Evolutionary conservation across 306 rosid genomes (phyloP), one percentile per base, ranked within the genome.

Genomic region (Sicyos edulis): DNA sequence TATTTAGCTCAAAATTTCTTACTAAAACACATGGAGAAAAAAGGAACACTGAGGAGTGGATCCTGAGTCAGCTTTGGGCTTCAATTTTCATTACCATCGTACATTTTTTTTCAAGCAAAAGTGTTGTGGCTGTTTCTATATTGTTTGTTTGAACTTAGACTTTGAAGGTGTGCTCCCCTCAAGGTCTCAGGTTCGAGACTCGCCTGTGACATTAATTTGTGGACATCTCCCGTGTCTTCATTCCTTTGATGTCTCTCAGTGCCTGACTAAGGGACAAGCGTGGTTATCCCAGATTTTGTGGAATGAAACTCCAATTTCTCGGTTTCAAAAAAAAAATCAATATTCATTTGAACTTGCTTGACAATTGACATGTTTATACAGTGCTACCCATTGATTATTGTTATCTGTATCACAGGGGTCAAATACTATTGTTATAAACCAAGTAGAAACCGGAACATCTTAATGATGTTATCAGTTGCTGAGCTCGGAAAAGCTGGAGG

Each of bases 401-500:
- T 65, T 37, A 40, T 59, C 72, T 65, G 45, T 76, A 79, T 63
- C 17, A 66, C 86, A 85, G 96, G 91, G 24, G 88, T 84, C 51
- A 85, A 76, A 79, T 61, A 26, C 45, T 74, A 70, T 72, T 51
- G 72, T 67, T 70, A 74, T 57, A 82, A 75, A 74, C 78, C 71
- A 86, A 52, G 88, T 81, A 26, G 29, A 26, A 26, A 3, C 29
- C 78, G 86, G 83, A 86, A 77, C 78, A 4, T 66, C 72, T 54
- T 75, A 60, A 77, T 83, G 92, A 67, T 73, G 29, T 66, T 83
- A 71, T 86, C 87, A 40, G 84, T 78, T 56, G 61, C 80, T 15
- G 83, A 72, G 80, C 60, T 57, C 14, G 29, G 29, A 26, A 88
- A 81, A 82, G 87, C 92, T 6, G 95, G 96, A 6, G 95, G 96